These are phyloP conservation scores for Chlorociboria aeruginascens DNA, from an alignment of 495 filamentous ascomycete genomes.

Conservation along the genomic window DNA sequence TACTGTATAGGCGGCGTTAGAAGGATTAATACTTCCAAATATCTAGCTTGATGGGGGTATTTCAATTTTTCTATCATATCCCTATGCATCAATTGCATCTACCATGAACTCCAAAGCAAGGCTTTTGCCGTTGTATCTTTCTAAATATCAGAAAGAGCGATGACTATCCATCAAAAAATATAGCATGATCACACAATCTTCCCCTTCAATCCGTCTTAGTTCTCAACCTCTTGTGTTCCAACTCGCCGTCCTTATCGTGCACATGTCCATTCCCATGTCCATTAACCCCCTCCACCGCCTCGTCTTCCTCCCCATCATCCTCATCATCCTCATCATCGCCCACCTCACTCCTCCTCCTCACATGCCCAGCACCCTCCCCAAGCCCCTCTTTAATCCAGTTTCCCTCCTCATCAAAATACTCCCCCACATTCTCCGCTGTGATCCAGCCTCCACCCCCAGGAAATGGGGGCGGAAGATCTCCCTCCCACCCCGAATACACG, in stretches of 20 bases:
- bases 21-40: too few species aligned
- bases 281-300: slow-evolving; percentile 17
- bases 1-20: background rate
- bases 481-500: slow-evolving; percentile 31
- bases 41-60: too few species aligned
- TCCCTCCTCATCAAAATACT: slow-evolving; percentile 49
- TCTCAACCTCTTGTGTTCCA: background rate
- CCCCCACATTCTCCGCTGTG: slow-evolving; percentile 84
- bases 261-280: slow-evolving; percentile 8
- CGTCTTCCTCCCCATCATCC: slow-evolving; percentile 8
- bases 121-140: too few species aligned
- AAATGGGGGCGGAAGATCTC: slow-evolving; percentile 59
- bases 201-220: slow-evolving; percentile 10
- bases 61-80: too few species aligned
- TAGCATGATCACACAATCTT: too few species aligned
- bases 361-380: slow-evolving; percentile 26
- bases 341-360: slow-evolving; percentile 30
- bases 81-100: too few species aligned
- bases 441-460: slow-evolving; percentile 91
- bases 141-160: too few species aligned
- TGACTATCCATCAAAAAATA: too few species aligned
- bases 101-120: too few species aligned
- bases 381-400: slow-evolving; percentile 38
- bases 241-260: slow-evolving; percentile 9
- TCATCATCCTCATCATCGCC: slow-evolving; percentile 14